Evolutionary conservation across 192 early-diverging fungal species (phyloP), one percentile per base, ranked within the genome.

Genomic region (Dispira simplex): DNA sequence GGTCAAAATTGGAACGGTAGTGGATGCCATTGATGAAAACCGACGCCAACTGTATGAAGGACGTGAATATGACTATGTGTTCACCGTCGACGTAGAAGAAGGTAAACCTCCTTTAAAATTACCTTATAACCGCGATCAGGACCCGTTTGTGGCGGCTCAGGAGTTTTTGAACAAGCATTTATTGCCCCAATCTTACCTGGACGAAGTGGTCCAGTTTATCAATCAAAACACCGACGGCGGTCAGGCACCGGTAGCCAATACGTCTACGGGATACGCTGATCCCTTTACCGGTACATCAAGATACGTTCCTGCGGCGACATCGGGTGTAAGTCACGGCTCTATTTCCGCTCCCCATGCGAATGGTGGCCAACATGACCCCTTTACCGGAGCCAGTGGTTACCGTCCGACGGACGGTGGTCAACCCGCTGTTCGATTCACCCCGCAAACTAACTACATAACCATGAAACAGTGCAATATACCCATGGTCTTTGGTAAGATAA

Each of bases 201-300:
- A 99, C 57, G 85, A 93, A 64, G 86, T 99, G 45, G 97, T 87
- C 8, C 79, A 92, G 64, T 99, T 99, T 71, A 96, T 99, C 46
- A 84, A 79, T 10, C 80, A 82, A 52, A 99, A 98, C 70, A 75
- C 93, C 9, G 73, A 81, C 9, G 83, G 71, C 16, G 79, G 79
- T 8, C 74, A 79, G n/a, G 27, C 26, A 11, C 48, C 65, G 13
- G 5, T 65, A 66, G 67, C 13, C 11, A 20, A 44, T 18, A 51
- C 14, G 46, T n/a, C 26, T 26, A 28, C 28, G 2, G 54, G 28
- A 44, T 46, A n/a, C 3, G 44, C 62, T 25, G 23, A 75, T 66
- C 71, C 72, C 43, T 74, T 70, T 44, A 70, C 64, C 14, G 62
- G 68, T 6, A 55, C 26, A 6, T 43, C 25, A 12, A 48, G 65